Conservation (phyloP, 352 stramenopile genomes). For the Nothophytophthora sp. region DNA sequence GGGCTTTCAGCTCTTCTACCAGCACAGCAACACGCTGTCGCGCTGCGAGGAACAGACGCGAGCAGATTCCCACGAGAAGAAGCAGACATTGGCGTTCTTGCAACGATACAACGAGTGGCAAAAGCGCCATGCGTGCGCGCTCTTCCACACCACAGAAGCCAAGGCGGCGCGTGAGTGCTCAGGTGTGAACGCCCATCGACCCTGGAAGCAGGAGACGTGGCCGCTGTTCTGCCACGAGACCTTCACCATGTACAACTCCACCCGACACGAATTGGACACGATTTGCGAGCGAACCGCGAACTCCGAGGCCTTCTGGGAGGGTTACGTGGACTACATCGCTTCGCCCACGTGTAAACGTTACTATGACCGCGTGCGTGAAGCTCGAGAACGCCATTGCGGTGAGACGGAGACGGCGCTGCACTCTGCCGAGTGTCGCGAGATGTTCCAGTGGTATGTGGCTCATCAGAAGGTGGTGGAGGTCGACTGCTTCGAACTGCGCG, state of each 20-base stretch:
- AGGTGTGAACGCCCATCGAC: conserved; percentile 32
- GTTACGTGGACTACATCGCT: conserved; percentile 55
- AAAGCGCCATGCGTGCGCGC: conserved; percentile 37
- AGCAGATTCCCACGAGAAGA: conserved; percentile 5
- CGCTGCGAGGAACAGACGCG: conserved; percentile 28
- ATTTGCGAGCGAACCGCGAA: conserved; percentile 41
- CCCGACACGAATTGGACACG: conserved; percentile 44
- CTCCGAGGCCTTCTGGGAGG: conserved; percentile 63
- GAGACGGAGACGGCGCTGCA: conserved; percentile 3
- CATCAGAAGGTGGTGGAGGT: conserved; percentile 43
- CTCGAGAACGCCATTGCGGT: conserved; percentile 27
- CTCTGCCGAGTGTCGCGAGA: conserved; percentile 16
- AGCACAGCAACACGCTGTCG: conserved; percentile 37
- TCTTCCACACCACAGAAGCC: conserved; percentile 54
- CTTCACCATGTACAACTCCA: conserved; percentile 50
- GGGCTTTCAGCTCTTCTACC: conserved; percentile 57
- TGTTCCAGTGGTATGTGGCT: conserved; percentile 59
- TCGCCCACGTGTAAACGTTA: conserved; percentile 56
- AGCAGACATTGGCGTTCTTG: conserved; percentile 33
- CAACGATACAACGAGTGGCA: conserved; percentile 51
- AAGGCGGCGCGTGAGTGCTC: conserved; percentile 49
- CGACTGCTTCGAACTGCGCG: too few relatives aligned
- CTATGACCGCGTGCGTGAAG: conserved; percentile 48
- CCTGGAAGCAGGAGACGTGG: conserved; percentile 48
- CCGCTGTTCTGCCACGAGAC: conserved; percentile 62